phyloP scores from a whole-genome alignment of 2,329 filamentous ascomycete species.

The Colletotrichum sp. region DNA sequence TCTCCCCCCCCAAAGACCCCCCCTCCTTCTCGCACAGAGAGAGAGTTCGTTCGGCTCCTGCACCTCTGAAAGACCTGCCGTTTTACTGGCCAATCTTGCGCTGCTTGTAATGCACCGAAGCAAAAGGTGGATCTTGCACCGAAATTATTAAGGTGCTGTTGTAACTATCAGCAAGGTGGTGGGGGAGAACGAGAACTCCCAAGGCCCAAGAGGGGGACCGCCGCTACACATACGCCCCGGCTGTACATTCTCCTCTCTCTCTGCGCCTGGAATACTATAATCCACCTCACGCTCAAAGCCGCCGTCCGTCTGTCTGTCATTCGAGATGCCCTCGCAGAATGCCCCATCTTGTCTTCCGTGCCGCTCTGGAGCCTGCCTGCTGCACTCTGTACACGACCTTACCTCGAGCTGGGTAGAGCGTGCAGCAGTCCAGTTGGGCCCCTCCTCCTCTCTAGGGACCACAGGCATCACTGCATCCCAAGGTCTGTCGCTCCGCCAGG shows the following conservation, averaged over 20 bases:
- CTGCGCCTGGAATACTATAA: neutral
- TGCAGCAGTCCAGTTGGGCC: neutral
- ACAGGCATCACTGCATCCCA: neutral
- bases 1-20: neutral
- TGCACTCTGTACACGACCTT: neutral
- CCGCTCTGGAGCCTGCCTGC: neutral
- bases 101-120: conserved; percentile 8
- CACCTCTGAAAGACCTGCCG: neutral
- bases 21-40: neutral
- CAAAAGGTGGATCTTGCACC: conserved; percentile 20
- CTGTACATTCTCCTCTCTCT: neutral
- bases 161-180: conserved; percentile 1
- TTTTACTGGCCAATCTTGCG: conserved; percentile 8
- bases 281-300: neutral
- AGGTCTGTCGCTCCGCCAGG: neutral
- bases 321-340: neutral
- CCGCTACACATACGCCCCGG: neutral
- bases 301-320: neutral
- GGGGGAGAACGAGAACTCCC: neutral
- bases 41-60: neutral
- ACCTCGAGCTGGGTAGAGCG: neutral
- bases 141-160: conserved; percentile 14
- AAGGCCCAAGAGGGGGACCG: neutral
- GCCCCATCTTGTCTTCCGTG: neutral
- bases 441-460: neutral